Evolutionary conservation across 2,329 filamentous ascomycete genomes (phyloP).

Genomic region (Blastomyces percursus): DNA sequence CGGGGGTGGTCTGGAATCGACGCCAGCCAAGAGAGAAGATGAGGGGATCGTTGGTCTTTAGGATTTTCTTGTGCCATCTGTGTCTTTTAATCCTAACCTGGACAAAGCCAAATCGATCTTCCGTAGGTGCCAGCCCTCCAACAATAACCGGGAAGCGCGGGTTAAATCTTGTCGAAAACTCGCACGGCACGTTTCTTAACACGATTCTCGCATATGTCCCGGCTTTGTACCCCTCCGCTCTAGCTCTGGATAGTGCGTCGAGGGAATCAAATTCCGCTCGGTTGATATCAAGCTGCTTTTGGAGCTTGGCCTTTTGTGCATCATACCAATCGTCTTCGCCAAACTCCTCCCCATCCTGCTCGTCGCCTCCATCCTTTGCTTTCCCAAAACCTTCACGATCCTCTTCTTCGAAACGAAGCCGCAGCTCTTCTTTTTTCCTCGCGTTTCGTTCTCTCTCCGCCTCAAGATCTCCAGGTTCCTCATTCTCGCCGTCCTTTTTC

Average conservation of each 20-base stretch:
- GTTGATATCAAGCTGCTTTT: slow-evolving; percentile 96
- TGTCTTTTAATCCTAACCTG: slow-evolving; percentile 96
- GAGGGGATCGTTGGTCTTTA: slow-evolving; percentile 95
- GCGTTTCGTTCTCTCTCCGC: slow-evolving; percentile 87
- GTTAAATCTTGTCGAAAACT: slow-evolving; percentile 77
- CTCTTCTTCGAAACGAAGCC: slow-evolving; percentile 90
- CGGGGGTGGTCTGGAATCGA: slow-evolving; percentile 80
- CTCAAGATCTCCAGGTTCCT: slow-evolving; percentile 49
- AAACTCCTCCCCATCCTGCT: slow-evolving; percentile 62
- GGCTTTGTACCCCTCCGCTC: slow-evolving; percentile 81
- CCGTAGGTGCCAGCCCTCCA: slow-evolving; percentile 83
- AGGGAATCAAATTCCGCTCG: slow-evolving; percentile 81
- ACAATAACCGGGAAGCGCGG: slow-evolving; percentile 74
- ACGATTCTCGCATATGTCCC: slow-evolving; percentile 90
- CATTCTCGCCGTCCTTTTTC: slow-evolving; percentile 23
- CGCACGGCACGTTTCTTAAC: slow-evolving; percentile 76
- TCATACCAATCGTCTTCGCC: slow-evolving; percentile 99
- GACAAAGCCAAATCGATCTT: slow-evolving; percentile 90
- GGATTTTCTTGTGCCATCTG: slow-evolving; percentile 97
- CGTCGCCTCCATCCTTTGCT: slow-evolving; percentile 71
- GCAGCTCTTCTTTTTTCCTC: slow-evolving; percentile 84
- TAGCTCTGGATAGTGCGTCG: slow-evolving; percentile 69
- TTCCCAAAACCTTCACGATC: slow-evolving; percentile 83
- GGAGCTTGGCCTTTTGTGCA: slow-evolving; percentile 82
- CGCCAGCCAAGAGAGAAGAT: slow-evolving; percentile 97